Percentiles rank a stretch among this genome's conserved stretches.
Conservation (phyloP, 1,284 basidiomycete species). For the Cryptococcus neoformans region DNA sequence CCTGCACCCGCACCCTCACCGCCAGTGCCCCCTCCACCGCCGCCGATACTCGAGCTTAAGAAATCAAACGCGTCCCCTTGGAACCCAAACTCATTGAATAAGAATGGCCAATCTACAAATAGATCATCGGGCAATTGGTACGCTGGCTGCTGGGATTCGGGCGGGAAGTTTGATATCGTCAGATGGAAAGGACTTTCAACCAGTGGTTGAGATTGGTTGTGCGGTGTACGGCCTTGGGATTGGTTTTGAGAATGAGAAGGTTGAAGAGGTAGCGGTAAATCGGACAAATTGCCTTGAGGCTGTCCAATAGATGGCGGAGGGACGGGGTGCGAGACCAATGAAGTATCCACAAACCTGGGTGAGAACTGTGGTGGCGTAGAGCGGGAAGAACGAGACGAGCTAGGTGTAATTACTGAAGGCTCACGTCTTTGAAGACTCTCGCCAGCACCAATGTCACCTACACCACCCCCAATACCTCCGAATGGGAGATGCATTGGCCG, state of each 20-base stretch:
- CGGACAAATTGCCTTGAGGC: no score
- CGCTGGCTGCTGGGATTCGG: constrained; percentile 7
- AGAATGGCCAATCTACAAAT: constrained; percentile 32
- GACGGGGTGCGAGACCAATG: no score
- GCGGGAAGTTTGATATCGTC: background rate
- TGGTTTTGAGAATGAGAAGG: background rate
- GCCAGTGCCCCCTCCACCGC: background rate
- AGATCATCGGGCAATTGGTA: constrained; percentile 31
- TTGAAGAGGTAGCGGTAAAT: background rate
- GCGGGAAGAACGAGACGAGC: background rate
- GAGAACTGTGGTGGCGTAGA: background rate
- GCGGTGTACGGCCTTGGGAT: background rate
- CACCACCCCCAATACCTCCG: background rate
- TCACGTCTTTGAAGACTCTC: background rate
- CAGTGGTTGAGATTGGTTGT: no score
- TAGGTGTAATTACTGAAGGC: background rate
- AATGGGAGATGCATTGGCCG: background rate
- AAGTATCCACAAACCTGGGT: background rate
- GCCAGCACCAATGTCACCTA: background rate
- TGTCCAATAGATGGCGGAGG: no score
- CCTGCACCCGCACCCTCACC: background rate
- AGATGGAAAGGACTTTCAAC: background rate
- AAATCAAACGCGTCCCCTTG: constrained; percentile 39
- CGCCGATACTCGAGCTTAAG: constrained; percentile 10
- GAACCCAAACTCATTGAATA: constrained; percentile 14